Percentiles rank a stretch among this genome's conserved stretches.
These are phyloP conservation scores for Dicorynia guianensis DNA, from an alignment of 306 rosid genomes.

Conservation along the genomic window DNA sequence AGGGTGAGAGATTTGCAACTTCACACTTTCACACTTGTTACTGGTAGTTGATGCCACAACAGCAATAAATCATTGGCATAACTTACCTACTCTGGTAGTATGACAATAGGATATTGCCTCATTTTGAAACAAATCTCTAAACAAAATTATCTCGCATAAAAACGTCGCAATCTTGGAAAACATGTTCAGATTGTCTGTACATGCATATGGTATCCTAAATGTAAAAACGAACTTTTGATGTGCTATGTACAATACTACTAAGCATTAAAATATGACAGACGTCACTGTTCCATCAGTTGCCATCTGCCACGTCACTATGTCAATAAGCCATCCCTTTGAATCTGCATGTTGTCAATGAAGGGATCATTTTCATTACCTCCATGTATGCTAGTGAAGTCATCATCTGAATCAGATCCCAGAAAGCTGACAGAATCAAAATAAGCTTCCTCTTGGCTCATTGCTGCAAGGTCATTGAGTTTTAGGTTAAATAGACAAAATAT, in stretches of 20 bases:
- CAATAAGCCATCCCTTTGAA: background rate
- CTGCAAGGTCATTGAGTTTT: constrained; percentile 52
- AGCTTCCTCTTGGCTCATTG: constrained; percentile 70
- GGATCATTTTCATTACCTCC: constrained; percentile 67
- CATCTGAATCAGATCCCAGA: constrained; percentile 91
- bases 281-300: background rate
- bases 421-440: constrained; percentile 86
- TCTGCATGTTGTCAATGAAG: background rate
- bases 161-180: too few species aligned
- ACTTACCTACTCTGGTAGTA: too few species aligned
- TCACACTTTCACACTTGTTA: too few species aligned
- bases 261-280: background rate
- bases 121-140: too few species aligned
- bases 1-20: too few species aligned
- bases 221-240: too few species aligned
- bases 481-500: background rate
- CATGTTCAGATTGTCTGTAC: too few species aligned
- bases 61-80: too few species aligned
- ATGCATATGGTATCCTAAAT: too few species aligned
- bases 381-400: constrained; percentile 73
- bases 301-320: background rate
- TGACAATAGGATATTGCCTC: too few species aligned
- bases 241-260: background rate
- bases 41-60: too few species aligned
- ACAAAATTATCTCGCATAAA: too few species aligned